Base-by-base conservation (phyloP, 495 filamentous ascomycete species). In the Geopyxis carbonaria region DNA sequence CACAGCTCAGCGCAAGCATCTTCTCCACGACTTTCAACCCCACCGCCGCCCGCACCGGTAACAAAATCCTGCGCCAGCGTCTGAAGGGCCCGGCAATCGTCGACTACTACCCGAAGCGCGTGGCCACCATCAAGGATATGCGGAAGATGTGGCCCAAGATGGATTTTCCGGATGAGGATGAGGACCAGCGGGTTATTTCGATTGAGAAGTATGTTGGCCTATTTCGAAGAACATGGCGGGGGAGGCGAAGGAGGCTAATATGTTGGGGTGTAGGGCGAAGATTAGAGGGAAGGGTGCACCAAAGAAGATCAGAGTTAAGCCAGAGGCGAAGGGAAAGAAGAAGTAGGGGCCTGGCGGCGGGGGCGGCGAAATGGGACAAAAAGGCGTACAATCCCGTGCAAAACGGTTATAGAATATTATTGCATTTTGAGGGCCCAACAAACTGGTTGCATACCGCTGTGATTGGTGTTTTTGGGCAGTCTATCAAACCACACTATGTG, bases 1-100 rank as follows among this genome's bases (percentile, higher is more conserved):
- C 22, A 16, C 41, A 93, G 87, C 70, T 72, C 47, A 83, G 83
- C 74, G 91, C 80, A 65, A 73, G 75, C 57, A 75, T 97, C 59
- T 97, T 97, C 67, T 74, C 72, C 33, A 75, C 75, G 19, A 92
- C 80, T 32, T 94, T 73, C 67, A 97, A 97, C 61, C 89, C 89
- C 9, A 64, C 76, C 20, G 61, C 74, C 43, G 57, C 77, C 40
- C 78, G 89, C 46, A 68, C 78, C 30, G 89, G 89, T 45, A 92
- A 83, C 63, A 86, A 84, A 55, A 64, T 94, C 48, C 65, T 97
- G 28, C 77, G 85, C 47, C 76, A 93, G 57, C 70, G 83, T 43
- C 66, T 94, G 21, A 70, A 68, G 46, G 89, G 89, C 5, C 79
- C 83, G 16, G 51, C 78, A 0, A 61, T 93, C 35, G 75, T 73